Conservation (phyloP, 768 basidiomycete species). For the Lentinula sp. region DNA sequence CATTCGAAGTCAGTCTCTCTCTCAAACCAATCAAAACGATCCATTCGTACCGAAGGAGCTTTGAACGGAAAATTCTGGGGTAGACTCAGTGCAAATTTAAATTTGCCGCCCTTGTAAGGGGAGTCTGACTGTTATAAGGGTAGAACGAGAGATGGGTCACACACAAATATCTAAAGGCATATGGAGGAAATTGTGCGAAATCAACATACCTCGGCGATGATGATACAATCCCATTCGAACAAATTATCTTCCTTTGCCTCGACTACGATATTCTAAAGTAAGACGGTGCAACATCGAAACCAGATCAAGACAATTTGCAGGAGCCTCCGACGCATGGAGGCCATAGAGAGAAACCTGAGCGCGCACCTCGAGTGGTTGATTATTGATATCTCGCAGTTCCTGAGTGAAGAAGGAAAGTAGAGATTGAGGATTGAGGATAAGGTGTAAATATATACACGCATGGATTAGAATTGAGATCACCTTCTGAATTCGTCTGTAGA, state of each 20-base stretch:
- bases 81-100: constrained; percentile 67
- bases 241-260: constrained; percentile 67
- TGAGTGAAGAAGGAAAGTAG: constrained; percentile 18
- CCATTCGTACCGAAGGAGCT: constrained; percentile 56
- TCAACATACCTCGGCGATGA: constrained; percentile 66
- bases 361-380: constrained; percentile 60
- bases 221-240: constrained; percentile 70
- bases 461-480: constrained; percentile 25
- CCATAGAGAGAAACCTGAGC: neutral
- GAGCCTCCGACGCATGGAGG: neutral
- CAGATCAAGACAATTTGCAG: neutral
- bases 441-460: neutral
- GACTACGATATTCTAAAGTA: constrained; percentile 51
- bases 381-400: constrained; percentile 63
- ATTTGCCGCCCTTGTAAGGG: constrained; percentile 80
- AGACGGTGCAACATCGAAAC: constrained; percentile 10
- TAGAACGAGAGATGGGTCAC: neutral
- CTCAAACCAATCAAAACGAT: no score
- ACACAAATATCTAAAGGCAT: constrained; percentile 5
- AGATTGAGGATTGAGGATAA: no score
- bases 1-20: no score
- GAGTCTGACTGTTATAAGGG: constrained; percentile 50
- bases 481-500: constrained; percentile 66
- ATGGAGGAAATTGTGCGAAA: neutral
- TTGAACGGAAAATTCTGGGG: constrained; percentile 86